Percentiles rank a stretch among this genome's conserved stretches.
phyloP scores from a whole-genome alignment of 805 yeast genomes.

The Cyberlindnera petersonii region DNA sequence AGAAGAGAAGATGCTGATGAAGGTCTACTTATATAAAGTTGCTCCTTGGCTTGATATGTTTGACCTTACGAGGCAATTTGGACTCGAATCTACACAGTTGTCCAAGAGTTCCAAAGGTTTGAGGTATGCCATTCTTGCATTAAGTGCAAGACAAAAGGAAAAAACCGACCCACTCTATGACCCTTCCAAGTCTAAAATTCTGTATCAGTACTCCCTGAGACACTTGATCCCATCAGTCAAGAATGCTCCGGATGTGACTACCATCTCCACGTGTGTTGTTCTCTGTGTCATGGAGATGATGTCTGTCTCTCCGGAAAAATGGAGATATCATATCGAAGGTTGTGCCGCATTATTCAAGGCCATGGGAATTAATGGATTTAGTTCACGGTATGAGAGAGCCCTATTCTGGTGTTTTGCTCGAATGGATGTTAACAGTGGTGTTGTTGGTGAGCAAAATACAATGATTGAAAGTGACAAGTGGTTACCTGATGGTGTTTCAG shows the following conservation, averaged over 20 bases:
- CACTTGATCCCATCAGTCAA: constrained; percentile 35
- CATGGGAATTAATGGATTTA: constrained; percentile 36
- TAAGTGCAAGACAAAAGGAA: constrained; percentile 34
- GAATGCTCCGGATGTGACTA: constrained; percentile 27
- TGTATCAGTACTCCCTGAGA: constrained; percentile 34
- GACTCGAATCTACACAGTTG: constrained; percentile 33
- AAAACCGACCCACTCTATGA: constrained; percentile 27
- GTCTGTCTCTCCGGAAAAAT: constrained; percentile 35
- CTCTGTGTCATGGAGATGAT: constrained; percentile 42
- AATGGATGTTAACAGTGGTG: constrained; percentile 37
- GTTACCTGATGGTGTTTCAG: constrained; percentile 30
- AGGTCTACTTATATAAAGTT: constrained; percentile 35
- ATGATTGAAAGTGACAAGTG: constrained; percentile 34
- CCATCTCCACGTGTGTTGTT: constrained; percentile 37
- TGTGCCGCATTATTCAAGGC: constrained; percentile 37
- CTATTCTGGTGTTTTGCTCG: constrained; percentile 43
- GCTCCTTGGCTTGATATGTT: constrained; percentile 40
- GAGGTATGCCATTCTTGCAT: constrained; percentile 30
- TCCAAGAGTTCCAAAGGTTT: constrained; percentile 36
- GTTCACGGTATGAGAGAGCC: constrained; percentile 33
- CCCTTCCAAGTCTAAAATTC: constrained; percentile 26
- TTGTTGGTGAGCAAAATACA: constrained; percentile 35
- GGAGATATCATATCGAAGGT: constrained; percentile 39
- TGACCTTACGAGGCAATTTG: constrained; percentile 33
- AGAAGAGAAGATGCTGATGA: constrained; percentile 31